phyloP scores from a whole-genome alignment of 371 early-diverging fungal species.

The Apophysomyces ossiformis region DNA sequence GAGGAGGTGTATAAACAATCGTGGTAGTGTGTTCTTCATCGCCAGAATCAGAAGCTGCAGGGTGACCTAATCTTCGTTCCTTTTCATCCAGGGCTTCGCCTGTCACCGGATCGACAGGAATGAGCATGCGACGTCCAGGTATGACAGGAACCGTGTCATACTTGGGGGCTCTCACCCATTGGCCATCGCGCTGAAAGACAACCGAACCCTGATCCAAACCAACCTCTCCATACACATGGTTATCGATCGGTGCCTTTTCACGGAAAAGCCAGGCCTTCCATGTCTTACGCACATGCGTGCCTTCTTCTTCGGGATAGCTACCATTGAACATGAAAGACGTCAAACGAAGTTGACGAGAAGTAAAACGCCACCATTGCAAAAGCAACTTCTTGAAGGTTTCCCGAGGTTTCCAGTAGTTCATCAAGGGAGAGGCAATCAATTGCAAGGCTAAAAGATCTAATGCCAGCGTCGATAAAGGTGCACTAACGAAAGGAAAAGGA shows the following conservation, averaged over 20 bases:
- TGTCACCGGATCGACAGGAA: slow-evolving; percentile 60
- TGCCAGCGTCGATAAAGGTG: slow-evolving; percentile 70
- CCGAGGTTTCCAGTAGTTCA: slow-evolving; percentile 55
- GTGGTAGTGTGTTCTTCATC: slow-evolving; percentile 41
- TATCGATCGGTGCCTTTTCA: slow-evolving; percentile 17
- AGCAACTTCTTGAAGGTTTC: slow-evolving; percentile 48
- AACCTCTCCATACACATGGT: slow-evolving; percentile 11
- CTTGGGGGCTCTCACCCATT: slow-evolving; percentile 63
- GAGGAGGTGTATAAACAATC: slow-evolving; percentile 66
- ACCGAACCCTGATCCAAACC: slow-evolving; percentile 35
- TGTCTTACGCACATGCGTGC: slow-evolving; percentile 37
- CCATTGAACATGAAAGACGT: slow-evolving; percentile 80
- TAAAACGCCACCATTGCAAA: slow-evolving; percentile 64
- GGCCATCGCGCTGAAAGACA: slow-evolving; percentile 53
- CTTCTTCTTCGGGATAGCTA: slow-evolving; percentile 68
- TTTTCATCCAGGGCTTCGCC: slow-evolving; percentile 56
- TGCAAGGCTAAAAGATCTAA: slow-evolving; percentile 74
- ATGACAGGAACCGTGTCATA: slow-evolving; percentile 64
- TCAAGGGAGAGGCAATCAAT: slow-evolving; percentile 62
- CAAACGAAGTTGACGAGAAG: slow-evolving; percentile 64
- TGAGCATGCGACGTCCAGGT: slow-evolving; percentile 62
- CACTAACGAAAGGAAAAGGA: slow-evolving; percentile 36
- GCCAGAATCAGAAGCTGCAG: slow-evolving; percentile 44
- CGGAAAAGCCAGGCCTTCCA: slow-evolving; percentile 46
- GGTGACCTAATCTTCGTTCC: slow-evolving; percentile 52